Base-by-base conservation (phyloP, 345 rosid species). In the Salix caprea region DNA sequence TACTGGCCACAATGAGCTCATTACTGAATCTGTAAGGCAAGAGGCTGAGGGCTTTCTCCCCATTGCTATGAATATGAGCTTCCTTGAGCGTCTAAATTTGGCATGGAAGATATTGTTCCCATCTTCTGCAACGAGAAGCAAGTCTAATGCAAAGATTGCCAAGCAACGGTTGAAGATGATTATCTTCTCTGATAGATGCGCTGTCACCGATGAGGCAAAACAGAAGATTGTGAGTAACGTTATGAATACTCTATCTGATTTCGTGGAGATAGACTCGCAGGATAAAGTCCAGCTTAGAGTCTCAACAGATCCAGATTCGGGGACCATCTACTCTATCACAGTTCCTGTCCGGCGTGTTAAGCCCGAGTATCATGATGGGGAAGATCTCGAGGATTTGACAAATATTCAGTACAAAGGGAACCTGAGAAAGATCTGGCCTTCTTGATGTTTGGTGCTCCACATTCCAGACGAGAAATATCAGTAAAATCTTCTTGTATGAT, bases 101-200 rank as follows among this genome's bases (percentile, higher is more conserved):
- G 99, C 99, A 19, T 92, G 99, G 99, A 95, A 88, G 87, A 86
- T 95, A 77, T 72, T 95, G 28, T 95, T 95, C 86, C 99, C 97
- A 39, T 88, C 97, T 3, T 90, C 80, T 32, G 78, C 90, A 8
- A 70, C 89, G 2, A 89, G 87, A 71, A 90, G 85, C 81, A 91
- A 89, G 90, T 91, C 99, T 46, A 95, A 95, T 75, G 99, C 97
- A 39, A 93, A 89, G 81, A 87, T 90, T 74, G 99, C 99, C 6
- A 95, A 95, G 87, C 97, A 95, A 82, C 89, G 97, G 6, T 86
- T 95, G 81, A 90, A 91, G 90, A 95, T 95, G 99, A 95, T 95
- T 76, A 92, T 95, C 52, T 93, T 95, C 91, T 95, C 99, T 4
- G 97, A 95, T 80, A 84, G 98, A 66, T 93, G 97, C 34, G 98